phyloP scores from a whole-genome alignment of 108 stramenopile species.

The Craspedostauros australis region DNA sequence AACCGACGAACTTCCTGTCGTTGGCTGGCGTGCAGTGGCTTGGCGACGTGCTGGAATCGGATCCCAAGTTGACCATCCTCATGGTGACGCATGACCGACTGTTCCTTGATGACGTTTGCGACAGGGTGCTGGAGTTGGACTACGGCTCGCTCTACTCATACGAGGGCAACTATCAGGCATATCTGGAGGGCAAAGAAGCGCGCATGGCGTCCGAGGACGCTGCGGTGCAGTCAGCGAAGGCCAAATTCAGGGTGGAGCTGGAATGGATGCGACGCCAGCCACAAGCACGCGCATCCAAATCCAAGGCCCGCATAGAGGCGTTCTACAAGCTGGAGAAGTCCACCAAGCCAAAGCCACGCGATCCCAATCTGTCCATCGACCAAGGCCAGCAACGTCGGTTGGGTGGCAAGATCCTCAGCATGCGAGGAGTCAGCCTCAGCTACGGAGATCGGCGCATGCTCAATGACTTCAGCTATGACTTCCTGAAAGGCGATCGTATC shows the following conservation, averaged over 20 bases:
- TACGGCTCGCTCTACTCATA: constrained; percentile 65
- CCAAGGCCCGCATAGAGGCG: constrained; percentile 64
- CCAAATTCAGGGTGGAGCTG: constrained; percentile 53
- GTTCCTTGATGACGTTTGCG: constrained; percentile 90
- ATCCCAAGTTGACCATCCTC: constrained; percentile 79
- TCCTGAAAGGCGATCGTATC: constrained; percentile 70
- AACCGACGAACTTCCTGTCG: constrained; percentile 94
- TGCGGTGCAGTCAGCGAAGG: constrained; percentile 49
- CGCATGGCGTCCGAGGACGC: constrained; percentile 68
- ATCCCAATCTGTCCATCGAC: constrained; percentile 48
- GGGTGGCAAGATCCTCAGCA: constrained; percentile 52
- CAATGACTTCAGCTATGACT: constrained; percentile 76
- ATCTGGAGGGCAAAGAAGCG: constrained; percentile 63
- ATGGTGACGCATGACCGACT: constrained; percentile 96
- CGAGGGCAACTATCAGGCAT: constrained; percentile 58
- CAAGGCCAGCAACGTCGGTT: constrained; percentile 36
- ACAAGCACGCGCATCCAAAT: constrained; percentile 48
- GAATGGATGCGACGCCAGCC: constrained; percentile 90
- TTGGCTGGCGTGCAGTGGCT: constrained; percentile 94
- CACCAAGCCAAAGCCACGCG: constrained; percentile 63
- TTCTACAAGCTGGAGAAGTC: constrained; percentile 78
- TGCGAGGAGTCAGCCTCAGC: constrained; percentile 53
- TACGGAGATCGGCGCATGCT: constrained; percentile 68
- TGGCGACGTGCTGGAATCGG: constrained; percentile 61
- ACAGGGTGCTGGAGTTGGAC: constrained; percentile 72